Conservation (phyloP, 2,329 filamentous ascomycete species). For the Nigrospora sphaerica region DNA sequence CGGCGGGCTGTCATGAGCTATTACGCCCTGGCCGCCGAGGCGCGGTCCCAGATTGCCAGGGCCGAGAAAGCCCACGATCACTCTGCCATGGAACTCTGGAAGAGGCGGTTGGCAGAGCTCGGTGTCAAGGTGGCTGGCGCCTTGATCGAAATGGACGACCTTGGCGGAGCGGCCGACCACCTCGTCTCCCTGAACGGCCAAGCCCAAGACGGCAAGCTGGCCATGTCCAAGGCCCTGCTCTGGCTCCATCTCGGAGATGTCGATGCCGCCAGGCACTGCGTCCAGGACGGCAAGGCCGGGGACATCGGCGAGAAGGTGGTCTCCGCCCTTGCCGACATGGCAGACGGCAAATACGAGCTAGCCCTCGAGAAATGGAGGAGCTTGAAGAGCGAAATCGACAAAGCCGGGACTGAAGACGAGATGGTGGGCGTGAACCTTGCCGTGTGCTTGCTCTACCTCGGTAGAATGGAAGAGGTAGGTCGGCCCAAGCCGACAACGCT, state of each 20-base stretch:
- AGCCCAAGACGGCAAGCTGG: constrained; percentile 30
- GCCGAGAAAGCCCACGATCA: constrained; percentile 37
- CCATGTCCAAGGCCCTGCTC: constrained; percentile 54
- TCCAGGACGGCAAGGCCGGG: constrained; percentile 29
- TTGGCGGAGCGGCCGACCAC: constrained; percentile 71
- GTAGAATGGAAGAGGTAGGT: constrained; percentile 63
- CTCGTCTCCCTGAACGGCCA: constrained; percentile 49
- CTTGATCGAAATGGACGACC: constrained; percentile 79
- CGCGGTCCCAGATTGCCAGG: constrained; percentile 51
- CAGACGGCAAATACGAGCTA: constrained; percentile 63
- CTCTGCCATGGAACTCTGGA: constrained; percentile 61
- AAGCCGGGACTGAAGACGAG: constrained; percentile 42
- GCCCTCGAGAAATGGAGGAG: constrained; percentile 56
- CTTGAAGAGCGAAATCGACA: constrained; percentile 37
- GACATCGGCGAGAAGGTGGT: constrained; percentile 43
- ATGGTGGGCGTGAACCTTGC: constrained; percentile 78
- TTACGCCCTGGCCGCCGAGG: constrained; percentile 80
- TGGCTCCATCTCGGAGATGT: constrained; percentile 76
- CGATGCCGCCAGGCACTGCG: constrained; percentile 53
- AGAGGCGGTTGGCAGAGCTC: constrained; percentile 63
- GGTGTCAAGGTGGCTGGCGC: constrained; percentile 61
- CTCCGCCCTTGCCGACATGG: constrained; percentile 66
- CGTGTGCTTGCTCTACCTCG: constrained; percentile 77
- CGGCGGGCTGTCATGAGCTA: constrained; percentile 82
- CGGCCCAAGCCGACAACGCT: not conserved